Percentiles rank a stretch among this genome's conserved stretches.
Evolutionary conservation across 495 filamentous ascomycete genomes (phyloP).

Genomic region (Hypoxylon perforatum): DNA sequence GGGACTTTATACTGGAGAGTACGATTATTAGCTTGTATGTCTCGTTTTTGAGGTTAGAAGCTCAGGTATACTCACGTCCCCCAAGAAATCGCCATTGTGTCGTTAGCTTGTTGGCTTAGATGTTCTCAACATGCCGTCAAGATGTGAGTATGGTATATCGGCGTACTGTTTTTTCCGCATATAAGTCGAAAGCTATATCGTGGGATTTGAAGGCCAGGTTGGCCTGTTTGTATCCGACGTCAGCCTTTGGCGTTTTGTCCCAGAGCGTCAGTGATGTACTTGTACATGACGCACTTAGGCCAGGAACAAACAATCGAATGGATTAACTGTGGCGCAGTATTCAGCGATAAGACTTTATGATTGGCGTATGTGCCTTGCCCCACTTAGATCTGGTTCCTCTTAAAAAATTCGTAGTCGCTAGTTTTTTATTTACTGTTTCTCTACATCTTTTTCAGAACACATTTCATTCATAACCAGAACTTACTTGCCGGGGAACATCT

Average conservation of each 20-base stretch:
- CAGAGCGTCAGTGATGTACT: conserved; percentile 20
- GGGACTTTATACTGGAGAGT: conserved; percentile 71
- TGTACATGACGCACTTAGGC: conserved; percentile 15
- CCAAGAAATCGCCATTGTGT: conserved; percentile 57
- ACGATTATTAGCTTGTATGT: conserved; percentile 16
- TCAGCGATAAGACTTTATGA: neutral
- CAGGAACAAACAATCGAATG: neutral
- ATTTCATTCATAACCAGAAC: neutral
- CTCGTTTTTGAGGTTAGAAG: too few relatives aligned
- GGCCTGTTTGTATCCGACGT: conserved; percentile 13
- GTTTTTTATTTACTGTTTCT: neutral
- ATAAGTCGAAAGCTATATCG: neutral
- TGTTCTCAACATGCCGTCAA: conserved; percentile 32
- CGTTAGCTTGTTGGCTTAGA: conserved; percentile 12
- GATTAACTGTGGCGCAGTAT: conserved; percentile 10
- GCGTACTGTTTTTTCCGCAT: neutral
- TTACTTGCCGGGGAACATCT: neutral
- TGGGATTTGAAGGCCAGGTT: conserved; percentile 16
- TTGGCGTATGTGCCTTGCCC: neutral
- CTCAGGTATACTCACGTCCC: conserved; percentile 56
- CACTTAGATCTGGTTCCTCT: conserved; percentile 21
- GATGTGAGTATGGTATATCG: neutral
- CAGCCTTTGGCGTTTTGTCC: neutral
- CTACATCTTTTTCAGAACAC: conserved; percentile 2
- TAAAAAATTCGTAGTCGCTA: conserved; percentile 15